Evolutionary conservation across 106 monocot species (phyloP).

Genomic region (Dioscorea zingiberensis): DNA sequence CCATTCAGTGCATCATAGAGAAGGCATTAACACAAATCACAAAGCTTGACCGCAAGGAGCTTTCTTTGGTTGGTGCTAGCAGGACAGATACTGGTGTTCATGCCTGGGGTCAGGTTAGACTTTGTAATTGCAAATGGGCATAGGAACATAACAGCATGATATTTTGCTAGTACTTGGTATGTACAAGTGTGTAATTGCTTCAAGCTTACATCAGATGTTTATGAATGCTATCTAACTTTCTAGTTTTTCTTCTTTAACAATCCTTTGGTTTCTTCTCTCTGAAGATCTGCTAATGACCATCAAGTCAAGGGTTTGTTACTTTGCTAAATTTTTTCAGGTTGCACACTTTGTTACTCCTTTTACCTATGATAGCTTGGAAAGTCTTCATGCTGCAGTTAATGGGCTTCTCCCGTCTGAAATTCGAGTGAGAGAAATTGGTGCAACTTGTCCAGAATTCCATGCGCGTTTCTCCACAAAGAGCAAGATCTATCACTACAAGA

Average conservation of each 20-base stretch:
- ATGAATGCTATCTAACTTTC: neutral
- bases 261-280: neutral
- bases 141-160: too few species aligned
- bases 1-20: conserved; percentile 67
- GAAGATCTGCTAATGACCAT: neutral
- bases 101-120: conserved; percentile 90
- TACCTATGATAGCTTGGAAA: conserved; percentile 47
- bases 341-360: conserved; percentile 80
- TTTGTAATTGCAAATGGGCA: neutral
- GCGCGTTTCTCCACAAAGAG: conserved; percentile 68
- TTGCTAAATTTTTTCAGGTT: conserved; percentile 40
- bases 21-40: conserved; percentile 54
- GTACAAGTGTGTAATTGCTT: too few species aligned
- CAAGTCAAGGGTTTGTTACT: neutral
- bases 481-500: conserved; percentile 82
- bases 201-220: too few species aligned
- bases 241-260: neutral
- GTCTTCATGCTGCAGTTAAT: conserved; percentile 60
- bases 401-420: conserved; percentile 74
- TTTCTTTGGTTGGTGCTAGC: conserved; percentile 65
- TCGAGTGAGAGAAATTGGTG: conserved; percentile 65
- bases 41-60: conserved; percentile 60
- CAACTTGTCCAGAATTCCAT: conserved; percentile 65
- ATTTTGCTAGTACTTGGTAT: too few species aligned
- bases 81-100: conserved; percentile 87